Base-by-base conservation (phyloP, 768 basidiomycete genomes). In the Amanita molliuscula region DNA sequence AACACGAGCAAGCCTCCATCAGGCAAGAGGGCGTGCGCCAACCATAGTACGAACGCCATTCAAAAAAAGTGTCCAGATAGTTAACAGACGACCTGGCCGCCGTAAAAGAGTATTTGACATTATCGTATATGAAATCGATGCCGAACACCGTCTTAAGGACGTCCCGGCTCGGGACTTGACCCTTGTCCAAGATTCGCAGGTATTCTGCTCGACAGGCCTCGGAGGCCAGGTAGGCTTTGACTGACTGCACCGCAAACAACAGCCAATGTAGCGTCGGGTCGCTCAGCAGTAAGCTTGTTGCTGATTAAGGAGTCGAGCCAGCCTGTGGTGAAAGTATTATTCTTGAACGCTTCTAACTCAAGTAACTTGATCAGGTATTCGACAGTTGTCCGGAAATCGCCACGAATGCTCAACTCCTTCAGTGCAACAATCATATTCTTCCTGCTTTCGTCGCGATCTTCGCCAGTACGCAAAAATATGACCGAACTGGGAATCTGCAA, bases 371-470 rank as follows among this genome's bases (percentile, higher is more conserved):
- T 98, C 56, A 96, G 82, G 66, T 99, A 99, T 66, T 99, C 96
- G 60, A 98, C 96, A 0, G 96, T 99, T 11, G 93, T 96, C 55
- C 96, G 73, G 75, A 99, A 99, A 66, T 99, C 96, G 51, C 96
- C 96, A 58, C 96, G 91, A 64, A 99, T 99, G 66, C 90, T 93
- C 56, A 98, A 74, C 67, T 98, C 96, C 72, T 98, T 98, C 58
- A 99, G 71, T 2, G 96, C 96, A 56, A 99, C 88, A 53, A 99
- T 95, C 95, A 99, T 99, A 65, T 98, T 98, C 75, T 99, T 99
- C 60, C 96, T 69, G 59, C 88, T 88, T 67, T 98, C 94, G 53
- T 79, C 73, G 56, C 96, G 89, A 62, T 98, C 95, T 66, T 94
- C 88, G 47, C 96, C 96, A 59, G n/a, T 97, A 97, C 15, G 95